Evolutionary conservation across 768 basidiomycete genomes (phyloP).

Genomic region (Termitomyces sp.): DNA sequence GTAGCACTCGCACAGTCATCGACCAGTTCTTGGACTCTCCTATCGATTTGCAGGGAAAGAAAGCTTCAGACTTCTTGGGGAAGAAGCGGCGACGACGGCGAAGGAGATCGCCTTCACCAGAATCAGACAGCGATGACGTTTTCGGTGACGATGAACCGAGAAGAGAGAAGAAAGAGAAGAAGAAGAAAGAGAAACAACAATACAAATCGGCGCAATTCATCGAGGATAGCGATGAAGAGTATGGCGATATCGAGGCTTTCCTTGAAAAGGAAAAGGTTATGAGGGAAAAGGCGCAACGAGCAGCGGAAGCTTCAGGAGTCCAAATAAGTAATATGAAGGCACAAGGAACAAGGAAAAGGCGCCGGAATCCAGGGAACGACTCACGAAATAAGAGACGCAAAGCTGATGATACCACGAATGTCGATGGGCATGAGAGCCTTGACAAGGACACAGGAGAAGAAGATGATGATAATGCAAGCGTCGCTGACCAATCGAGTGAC

Average conservation of each 20-base stretch:
- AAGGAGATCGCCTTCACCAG: conserved; percentile 36
- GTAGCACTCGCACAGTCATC: conserved; percentile 68
- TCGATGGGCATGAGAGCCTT: conserved; percentile 10
- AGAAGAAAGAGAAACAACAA: conserved; percentile 48
- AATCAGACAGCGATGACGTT: conserved; percentile 36
- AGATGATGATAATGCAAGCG: conserved; percentile 16
- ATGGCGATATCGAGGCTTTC: conserved; percentile 77
- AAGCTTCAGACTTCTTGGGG: conserved; percentile 61
- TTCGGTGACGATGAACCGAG: conserved; percentile 29
- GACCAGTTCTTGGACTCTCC: conserved; percentile 79
- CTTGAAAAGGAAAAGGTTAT: conserved; percentile 65
- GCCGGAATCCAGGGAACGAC: conserved; percentile 32
- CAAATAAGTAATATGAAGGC: conserved; percentile 50
- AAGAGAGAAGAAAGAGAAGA: conserved; percentile 57
- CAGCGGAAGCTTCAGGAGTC: conserved; percentile 36
- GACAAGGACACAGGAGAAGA: conserved; percentile 18
- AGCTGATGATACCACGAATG: conserved; percentile 18
- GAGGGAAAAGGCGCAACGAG: conserved; percentile 46
- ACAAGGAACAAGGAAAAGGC: conserved; percentile 41
- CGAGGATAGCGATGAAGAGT: conserved; percentile 84
- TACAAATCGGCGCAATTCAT: conserved; percentile 92
- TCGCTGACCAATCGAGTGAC: conserved; percentile 1
- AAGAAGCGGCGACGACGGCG: conserved; percentile 52
- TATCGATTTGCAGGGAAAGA: conserved; percentile 75
- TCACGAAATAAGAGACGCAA: conserved; percentile 27